These are phyloP conservation scores for Eucalyptus curtisii DNA, from an alignment of 345 rosid genomes.

Conservation along the genomic window DNA sequence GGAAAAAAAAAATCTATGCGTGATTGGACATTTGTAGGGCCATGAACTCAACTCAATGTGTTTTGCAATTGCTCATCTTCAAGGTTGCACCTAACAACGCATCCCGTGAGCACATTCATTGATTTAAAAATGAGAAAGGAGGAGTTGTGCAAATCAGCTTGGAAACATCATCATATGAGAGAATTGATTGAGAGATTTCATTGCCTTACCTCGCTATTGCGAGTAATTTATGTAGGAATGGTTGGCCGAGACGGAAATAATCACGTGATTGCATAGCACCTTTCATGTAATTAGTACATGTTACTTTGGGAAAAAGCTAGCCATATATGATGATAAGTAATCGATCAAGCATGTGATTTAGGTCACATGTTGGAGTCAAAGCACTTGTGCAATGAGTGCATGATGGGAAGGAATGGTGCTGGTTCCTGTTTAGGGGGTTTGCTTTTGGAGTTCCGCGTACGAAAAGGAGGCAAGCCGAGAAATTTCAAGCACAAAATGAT, in stretches of 20 bases:
- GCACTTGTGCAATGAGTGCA: neutral
- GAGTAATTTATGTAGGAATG: neutral
- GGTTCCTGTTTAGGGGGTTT: neutral
- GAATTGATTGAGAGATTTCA: neutral
- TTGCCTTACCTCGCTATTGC: neutral
- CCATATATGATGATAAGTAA: neutral
- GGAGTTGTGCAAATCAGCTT: neutral
- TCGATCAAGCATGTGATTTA: neutral
- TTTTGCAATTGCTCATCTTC: neutral
- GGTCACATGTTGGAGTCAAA: neutral
- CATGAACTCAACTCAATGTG: neutral
- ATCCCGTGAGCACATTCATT: neutral
- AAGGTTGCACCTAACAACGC: neutral
- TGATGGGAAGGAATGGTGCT: constrained; percentile 10
- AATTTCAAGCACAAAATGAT: constrained; percentile 56
- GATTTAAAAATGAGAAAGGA: neutral
- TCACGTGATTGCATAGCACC: neutral
- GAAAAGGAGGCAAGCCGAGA: neutral
- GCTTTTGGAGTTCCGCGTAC: neutral
- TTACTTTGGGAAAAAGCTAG: neutral
- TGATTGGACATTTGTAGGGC: neutral
- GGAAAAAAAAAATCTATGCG: neutral
- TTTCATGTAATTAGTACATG: neutral
- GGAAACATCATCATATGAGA: neutral
- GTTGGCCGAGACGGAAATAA: neutral